A percentile compares a stretch with the other conserved stretches of the same genome.
Conservation (phyloP, 208 protist species). For the Strigomonas culicis region DNA sequence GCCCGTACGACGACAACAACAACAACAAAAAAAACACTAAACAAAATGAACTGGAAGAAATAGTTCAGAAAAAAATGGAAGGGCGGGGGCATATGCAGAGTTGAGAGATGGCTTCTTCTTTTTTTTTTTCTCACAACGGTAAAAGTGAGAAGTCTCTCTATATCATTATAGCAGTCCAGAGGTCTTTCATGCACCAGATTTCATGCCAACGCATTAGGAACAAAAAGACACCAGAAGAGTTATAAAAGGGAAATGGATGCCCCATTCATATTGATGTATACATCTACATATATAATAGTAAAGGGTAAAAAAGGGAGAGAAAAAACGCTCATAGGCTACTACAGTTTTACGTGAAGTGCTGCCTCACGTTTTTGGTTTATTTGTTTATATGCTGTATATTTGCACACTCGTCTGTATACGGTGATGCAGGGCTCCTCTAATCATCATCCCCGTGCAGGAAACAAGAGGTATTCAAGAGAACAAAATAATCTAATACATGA, state of each 20-base stretch:
- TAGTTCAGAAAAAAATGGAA: not conserved
- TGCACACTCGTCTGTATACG: too few species aligned
- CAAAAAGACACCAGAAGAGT: not conserved
- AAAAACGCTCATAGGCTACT: not conserved
- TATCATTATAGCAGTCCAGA: constrained; percentile 9
- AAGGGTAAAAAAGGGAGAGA: not conserved
- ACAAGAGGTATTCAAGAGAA: not conserved
- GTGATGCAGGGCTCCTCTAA: too few species aligned
- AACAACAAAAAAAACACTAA: too few species aligned
- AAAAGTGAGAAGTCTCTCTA: not conserved
- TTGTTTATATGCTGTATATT: too few species aligned
- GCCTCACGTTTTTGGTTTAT: too few species aligned
- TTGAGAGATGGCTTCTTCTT: not conserved
- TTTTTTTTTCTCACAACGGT: constrained; percentile 12
- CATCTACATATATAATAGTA: not conserved
- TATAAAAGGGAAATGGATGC: too few species aligned
- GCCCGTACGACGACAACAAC: too few species aligned
- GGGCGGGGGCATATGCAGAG: not conserved
- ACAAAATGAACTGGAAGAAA: not conserved
- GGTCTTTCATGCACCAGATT: not conserved
- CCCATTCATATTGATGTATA: too few species aligned
- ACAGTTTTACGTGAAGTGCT: not conserved
- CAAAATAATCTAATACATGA: constrained; percentile 40
- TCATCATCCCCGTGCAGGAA: too few species aligned
- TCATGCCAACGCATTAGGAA: not conserved